Evolutionary conservation across 352 stramenopile species (phyloP), one percentile per base, ranked within the genome.

Genomic region (Phytopythium oedochilum): DNA sequence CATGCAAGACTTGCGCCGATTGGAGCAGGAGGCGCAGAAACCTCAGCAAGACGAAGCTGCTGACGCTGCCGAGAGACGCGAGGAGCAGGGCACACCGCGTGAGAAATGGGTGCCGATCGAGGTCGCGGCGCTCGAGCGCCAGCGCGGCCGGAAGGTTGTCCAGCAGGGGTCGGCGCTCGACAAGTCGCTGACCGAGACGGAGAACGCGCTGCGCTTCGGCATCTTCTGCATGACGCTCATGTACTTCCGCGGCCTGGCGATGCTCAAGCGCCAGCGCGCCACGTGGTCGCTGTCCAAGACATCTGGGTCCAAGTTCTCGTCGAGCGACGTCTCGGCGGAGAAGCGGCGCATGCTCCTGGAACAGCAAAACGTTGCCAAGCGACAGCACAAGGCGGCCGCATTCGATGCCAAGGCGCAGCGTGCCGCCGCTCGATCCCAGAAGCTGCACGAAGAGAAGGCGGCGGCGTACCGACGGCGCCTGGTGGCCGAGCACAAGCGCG

Each of bases 211-310:
- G n/a, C 96, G 94, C 29, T 98, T 98, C 60, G 95, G 92, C 12
- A 62, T 99, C 20, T 98, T 99, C 60, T 97, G 76, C 67, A 86
- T 98, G 65, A 97, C 92, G 32, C 78, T 99, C 40, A 97, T 97
- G 92, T 98, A 98, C 69, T 98, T 99, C 51, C 79, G 91, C 42
- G 90, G 87, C 5, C 73, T 97, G 50, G 88, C 87, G 14, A 59
- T 96, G 52, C 69, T 98, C 14, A 83, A 84, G 53, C 82, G 91
- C 32, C 88, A 98, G 59, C 85, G 93, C 44, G 69, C 62, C 2
- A 63, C 78, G 11, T 97, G 86, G 87, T 87, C 75, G 6, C 68
- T 75, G 36, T 49, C 63, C 2, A 85, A 77, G 35, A 68, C 61
- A 1, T 23, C 25, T 17, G 10, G 26, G 15, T 10, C 32, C 18